phyloP scores from a whole-genome alignment of 352 stramenopile species.

The Phytopythium mirpurense region DNA sequence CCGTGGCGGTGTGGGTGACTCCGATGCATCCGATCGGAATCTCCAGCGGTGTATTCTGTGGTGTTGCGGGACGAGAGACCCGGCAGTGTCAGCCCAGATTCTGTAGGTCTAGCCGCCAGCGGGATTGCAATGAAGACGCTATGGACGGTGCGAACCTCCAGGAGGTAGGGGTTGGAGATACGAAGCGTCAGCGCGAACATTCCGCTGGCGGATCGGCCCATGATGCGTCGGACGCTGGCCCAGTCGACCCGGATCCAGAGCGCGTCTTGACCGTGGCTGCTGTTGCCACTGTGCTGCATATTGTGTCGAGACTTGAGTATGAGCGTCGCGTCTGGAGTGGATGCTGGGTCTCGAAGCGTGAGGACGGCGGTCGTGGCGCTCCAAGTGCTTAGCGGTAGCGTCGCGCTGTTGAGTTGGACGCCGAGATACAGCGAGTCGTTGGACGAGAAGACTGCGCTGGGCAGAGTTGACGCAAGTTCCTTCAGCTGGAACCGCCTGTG shows the following conservation, averaged over 20 bases:
- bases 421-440: background rate
- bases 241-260: background rate
- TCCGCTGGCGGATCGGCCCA: background rate
- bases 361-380: background rate
- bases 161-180: background rate
- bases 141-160: background rate
- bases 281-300: background rate
- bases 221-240: background rate
- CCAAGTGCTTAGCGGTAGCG: too few relatives aligned
- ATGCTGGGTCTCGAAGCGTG: background rate
- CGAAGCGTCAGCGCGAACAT: background rate
- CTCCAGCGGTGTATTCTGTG: background rate
- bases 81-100: background rate
- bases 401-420: background rate
- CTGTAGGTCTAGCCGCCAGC: too few relatives aligned
- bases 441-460: background rate
- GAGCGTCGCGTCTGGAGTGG: background rate
- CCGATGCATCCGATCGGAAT: background rate
- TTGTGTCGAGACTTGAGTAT: background rate
- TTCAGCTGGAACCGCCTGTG: background rate
- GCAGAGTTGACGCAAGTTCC: background rate
- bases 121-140: background rate
- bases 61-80: background rate
- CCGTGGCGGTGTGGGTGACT: background rate
- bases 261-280: background rate